Base-by-base conservation (phyloP, 805 yeast species). In the Candida khao-thaluensis region DNA sequence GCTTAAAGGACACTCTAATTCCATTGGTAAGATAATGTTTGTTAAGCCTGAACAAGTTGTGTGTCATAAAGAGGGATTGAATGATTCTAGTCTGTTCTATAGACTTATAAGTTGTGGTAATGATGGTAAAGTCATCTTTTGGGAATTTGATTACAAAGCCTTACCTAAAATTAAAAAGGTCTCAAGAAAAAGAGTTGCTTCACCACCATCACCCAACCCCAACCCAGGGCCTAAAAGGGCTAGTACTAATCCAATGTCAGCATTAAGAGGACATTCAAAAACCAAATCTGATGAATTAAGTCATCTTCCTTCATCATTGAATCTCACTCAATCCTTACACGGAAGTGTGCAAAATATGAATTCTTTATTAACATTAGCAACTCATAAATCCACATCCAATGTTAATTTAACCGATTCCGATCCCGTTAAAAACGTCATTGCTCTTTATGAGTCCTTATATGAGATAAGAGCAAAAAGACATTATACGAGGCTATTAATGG, bases 111-210 rank as follows among this genome's bases (percentile, higher is more conserved):
- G 69, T 35, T 58, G 66, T 47, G 74, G 72, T 1, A 50, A 47
- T 39, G 74, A 69, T 43, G 71, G 70, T 1, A 61, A 63, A 37
- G 53, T 66, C 5, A 54, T 66, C n/a, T 42, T 66, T 11, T 69
- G 74, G 74, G 74, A 69, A 38, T 66, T 69, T 50, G 71, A 69
- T 43, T 62, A 62, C 42, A 64, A 63, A 41, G 69, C 71, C 3
- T 52, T 69, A 17, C 67, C 71, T 4, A 59, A 61, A 37, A 53
- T 64, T 5, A 66, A 66, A 35, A 51, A 49, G 31, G 28, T 25
- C 3, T 5, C 17, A 3, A 17, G 22, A 23, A 32, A 41, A 22
- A 18, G 33, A 30, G 31, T 24, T 3, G 12, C 16, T 9, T 17
- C 34, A 8, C 22, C 27, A 7, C 15, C 36, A 7, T 20, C 36